Evolutionary conservation across 108 stramenopile genomes (phyloP).

Genomic region (Mediolabrus comicus): DNA sequence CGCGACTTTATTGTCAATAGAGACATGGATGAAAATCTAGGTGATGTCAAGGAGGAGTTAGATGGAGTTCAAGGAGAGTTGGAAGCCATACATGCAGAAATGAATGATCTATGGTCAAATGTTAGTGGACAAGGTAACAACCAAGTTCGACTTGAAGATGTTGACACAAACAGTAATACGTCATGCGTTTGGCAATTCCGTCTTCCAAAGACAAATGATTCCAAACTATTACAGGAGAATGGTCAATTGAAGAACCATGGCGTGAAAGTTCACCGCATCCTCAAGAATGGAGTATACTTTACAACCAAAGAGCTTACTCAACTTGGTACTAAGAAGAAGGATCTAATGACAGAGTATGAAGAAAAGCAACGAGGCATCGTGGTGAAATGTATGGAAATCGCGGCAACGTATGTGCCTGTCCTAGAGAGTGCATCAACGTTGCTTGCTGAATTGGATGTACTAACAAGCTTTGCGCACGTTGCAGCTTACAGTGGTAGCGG

Average conservation of each 20-base stretch:
- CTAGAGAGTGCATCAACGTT: conserved; percentile 62
- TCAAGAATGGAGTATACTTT: conserved; percentile 97
- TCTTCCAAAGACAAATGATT: conserved; percentile 70
- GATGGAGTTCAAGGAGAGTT: conserved; percentile 65
- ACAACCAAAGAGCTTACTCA: conserved; percentile 73
- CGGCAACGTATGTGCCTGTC: conserved; percentile 82
- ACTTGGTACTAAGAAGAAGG: conserved; percentile 61
- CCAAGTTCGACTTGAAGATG: conserved; percentile 73
- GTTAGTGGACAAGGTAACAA: conserved; percentile 35
- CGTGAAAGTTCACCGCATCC: conserved; percentile 70
- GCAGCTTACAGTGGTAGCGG: conserved; percentile 81
- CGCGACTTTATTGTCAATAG: conserved; percentile 86
- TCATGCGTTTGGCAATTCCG: conserved; percentile 78
- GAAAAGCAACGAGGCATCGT: conserved; percentile 75
- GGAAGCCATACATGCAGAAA: conserved; percentile 57
- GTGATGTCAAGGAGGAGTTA: conserved; percentile 68
- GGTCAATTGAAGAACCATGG: conserved; percentile 11
- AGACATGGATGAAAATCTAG: conserved; percentile 60
- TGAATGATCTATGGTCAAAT: conserved; percentile 70
- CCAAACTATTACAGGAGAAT: conserved; percentile 56
- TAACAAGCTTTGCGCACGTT: conserved; percentile 79
- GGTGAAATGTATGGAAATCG: conserved; percentile 74
- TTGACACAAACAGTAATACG: conserved; percentile 44
- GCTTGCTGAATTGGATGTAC: conserved; percentile 84
- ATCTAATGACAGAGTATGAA: conserved; percentile 71